A percentile compares a stretch with the other conserved stretches of the same genome.
Evolutionary conservation across 371 early-diverging fungal species (phyloP).

Genomic region (Basidiobolus meristosporus): DNA sequence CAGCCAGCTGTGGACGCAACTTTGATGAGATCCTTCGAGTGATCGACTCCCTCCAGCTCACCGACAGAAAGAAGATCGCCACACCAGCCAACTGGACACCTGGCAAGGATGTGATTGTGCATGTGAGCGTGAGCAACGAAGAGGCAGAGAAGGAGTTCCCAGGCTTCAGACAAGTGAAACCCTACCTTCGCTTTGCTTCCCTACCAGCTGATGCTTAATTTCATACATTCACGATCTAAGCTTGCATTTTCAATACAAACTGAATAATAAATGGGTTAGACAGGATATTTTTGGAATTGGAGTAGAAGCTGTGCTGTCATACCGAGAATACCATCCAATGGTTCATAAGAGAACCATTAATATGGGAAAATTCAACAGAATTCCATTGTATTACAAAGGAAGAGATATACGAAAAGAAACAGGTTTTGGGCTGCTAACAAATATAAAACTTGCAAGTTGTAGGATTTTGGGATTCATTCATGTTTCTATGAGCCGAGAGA

Average conservation of each 20-base stretch:
- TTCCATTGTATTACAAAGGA: no score
- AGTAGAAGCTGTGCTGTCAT: no score
- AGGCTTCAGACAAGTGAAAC: constrained; percentile 54
- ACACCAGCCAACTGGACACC: constrained; percentile 90
- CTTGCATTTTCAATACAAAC: not conserved
- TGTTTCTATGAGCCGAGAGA: no score
- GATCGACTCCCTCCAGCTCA: constrained; percentile 78
- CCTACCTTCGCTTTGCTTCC: constrained; percentile 63
- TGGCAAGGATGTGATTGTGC: constrained; percentile 79
- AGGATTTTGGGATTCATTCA: no score
- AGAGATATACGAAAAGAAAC: no score
- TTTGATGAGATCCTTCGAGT: constrained; percentile 88
- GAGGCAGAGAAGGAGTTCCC: constrained; percentile 72
- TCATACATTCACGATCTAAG: not conserved
- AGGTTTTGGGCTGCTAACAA: no score
- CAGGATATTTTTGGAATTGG: no score
- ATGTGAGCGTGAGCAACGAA: constrained; percentile 59
- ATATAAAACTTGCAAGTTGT: no score
- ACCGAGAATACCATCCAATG: no score
- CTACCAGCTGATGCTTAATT: constrained; percentile 11
- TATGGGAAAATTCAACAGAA: no score
- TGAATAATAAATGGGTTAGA: no score
- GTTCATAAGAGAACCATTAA: no score
- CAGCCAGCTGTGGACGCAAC: constrained; percentile 78
- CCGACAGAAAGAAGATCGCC: constrained; percentile 68